These are phyloP conservation scores for Pterocarpus santalinus DNA, from an alignment of 306 rosid genomes.

Conservation along the genomic window DNA sequence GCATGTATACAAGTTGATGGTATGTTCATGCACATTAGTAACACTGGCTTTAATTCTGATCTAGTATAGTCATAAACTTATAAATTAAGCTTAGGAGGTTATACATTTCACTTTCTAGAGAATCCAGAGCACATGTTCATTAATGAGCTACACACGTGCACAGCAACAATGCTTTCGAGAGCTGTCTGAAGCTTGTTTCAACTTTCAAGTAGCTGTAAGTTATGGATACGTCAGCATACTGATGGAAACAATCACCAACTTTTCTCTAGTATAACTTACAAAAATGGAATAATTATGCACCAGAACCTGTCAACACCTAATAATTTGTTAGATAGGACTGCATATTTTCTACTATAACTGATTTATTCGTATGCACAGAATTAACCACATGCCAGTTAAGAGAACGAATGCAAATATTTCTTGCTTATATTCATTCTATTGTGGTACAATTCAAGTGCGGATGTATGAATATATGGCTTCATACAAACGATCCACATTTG, in stretches of 20 bases:
- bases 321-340: neutral
- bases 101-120: constrained; percentile 1
- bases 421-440: neutral
- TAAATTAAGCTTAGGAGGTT: neutral
- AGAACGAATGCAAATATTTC: neutral
- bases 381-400: neutral
- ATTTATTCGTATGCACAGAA: neutral
- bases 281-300: neutral
- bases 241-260: neutral
- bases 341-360: neutral
- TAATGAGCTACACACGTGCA: constrained; percentile 14
- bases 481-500: neutral
- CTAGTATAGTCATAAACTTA: neutral
- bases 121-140: constrained; percentile 21
- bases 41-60: neutral
- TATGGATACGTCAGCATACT: neutral
- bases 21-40: constrained; percentile 6
- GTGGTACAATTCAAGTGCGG: neutral
- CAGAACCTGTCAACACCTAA: neutral
- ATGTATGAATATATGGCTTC: neutral
- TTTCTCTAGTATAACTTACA: neutral
- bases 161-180: neutral
- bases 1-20: neutral
- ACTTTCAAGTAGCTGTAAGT: neutral
- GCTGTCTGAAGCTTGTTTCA: constrained; percentile 29